Percentiles rank a stretch among this genome's conserved stretches.
These are phyloP conservation scores for Podosphaera aphanis DNA, from an alignment of 2,329 filamentous ascomycete species.

Conservation along the genomic window DNA sequence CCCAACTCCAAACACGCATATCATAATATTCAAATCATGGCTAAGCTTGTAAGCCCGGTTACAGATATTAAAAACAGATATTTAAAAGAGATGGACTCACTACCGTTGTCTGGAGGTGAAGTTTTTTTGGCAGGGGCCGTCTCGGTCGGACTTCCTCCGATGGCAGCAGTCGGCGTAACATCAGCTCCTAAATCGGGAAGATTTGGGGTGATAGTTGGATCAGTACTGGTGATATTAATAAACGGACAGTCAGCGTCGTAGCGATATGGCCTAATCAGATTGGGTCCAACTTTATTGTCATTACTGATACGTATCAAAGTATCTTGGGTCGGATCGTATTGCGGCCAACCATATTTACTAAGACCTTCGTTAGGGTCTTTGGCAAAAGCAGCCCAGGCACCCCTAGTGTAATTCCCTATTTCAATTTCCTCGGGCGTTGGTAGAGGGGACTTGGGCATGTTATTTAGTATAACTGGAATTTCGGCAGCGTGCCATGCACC, in stretches of 20 bases:
- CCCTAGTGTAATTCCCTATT: slow-evolving; percentile 17
- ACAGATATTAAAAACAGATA: not conserved
- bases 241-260: slow-evolving; percentile 12
- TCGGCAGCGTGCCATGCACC: slow-evolving; percentile 18
- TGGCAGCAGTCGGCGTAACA: slow-evolving; percentile 2
- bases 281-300: slow-evolving; percentile 12
- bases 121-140: not conserved
- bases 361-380: slow-evolving; percentile 18
- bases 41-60: not conserved
- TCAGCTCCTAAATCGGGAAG: slow-evolving; percentile 5
- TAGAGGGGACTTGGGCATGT: slow-evolving; percentile 5
- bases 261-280: slow-evolving; percentile 9
- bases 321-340: slow-evolving; percentile 7
- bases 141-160: not conserved
- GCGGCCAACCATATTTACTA: slow-evolving; percentile 14
- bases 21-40: not conserved
- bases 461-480: slow-evolving; percentile 17
- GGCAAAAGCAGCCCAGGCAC: slow-evolving; percentile 20
- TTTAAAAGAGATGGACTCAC: not conserved
- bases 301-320: slow-evolving; percentile 13
- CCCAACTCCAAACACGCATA: not conserved
- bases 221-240: slow-evolving; percentile 7
- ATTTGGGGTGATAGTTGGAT: not conserved
- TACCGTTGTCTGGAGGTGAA: not conserved
- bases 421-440: slow-evolving; percentile 13